Base-by-base conservation (phyloP, 2,329 filamentous ascomycete genomes). In the Apiospora saccharicola region DNA sequence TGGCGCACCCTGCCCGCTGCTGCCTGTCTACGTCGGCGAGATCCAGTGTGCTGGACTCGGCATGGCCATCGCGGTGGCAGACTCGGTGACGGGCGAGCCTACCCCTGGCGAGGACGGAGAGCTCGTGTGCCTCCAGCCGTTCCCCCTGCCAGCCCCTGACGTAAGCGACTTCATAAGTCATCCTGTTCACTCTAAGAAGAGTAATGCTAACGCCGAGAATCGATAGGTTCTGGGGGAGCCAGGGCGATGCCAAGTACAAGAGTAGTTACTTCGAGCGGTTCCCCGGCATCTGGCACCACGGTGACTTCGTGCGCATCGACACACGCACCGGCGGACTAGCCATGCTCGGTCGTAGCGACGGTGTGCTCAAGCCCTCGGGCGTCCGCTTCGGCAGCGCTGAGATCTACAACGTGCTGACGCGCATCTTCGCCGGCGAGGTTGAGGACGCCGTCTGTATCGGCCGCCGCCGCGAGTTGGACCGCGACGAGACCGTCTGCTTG, bases 381-480 rank as follows among this genome's bases (percentile, higher is more conserved):
- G 94, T 99, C 24, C 88, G 96, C 0, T 98, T 99, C 79, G 96
- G 96, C 5, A 95, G 92, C 44, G 95, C 96, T 0, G 96, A 99
- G 85, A 98, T 99, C 26, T 98, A 98, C 83, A 98, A 98, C 80
- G 87, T 98, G n/a, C 85, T 98, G 41, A 89, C 96, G 1, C 91
- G 93, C 75, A 93, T 95, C 82, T 98, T 98, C 77, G 89, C 91
- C 0, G 84, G 87, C 14, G 89, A 96, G 71, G 86, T 98, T 24
- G 92, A 94, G 73, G 96, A 99, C 78, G 94, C 94, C 0, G 86
- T 98, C 1, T 98, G 96, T 79, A 91, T 98, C 47, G 96, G 96
- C 0, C 88, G 94, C 3, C 86, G 95, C 72, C 88, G 90, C 24
- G 86, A 90, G 70, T 86, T 87, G 4, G 95, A 98, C 79, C 85